These are phyloP conservation scores for Smittium mucronatum DNA, from an alignment of 371 early-diverging fungal species.

Conservation along the genomic window DNA sequence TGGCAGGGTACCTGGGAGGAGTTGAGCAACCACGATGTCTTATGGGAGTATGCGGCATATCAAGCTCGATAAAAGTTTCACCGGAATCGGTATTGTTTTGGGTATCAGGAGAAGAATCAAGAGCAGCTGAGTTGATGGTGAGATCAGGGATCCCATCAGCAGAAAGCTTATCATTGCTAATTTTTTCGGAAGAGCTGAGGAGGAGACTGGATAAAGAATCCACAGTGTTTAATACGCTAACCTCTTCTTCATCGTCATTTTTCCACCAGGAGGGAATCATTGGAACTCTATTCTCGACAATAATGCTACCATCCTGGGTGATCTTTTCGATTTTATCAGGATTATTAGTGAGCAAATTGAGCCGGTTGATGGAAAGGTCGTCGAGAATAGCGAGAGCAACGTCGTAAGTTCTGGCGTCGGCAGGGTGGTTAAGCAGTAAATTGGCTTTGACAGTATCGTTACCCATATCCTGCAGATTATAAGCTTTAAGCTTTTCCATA, in stretches of 20 bases:
- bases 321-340: constrained; percentile 82
- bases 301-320: constrained; percentile 45
- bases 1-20: not conserved
- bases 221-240: not conserved
- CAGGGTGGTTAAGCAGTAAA: constrained; percentile 70
- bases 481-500: constrained; percentile 85
- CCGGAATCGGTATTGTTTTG: not conserved
- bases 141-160: not conserved
- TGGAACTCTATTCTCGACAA: constrained; percentile 65
- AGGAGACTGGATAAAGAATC: not conserved
- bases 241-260: not conserved
- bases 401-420: constrained; percentile 83
- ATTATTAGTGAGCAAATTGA: constrained; percentile 88
- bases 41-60: not conserved
- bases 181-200: not conserved
- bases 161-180: not conserved
- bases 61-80: not conserved
- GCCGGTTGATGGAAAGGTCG: constrained; percentile 52
- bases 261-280: constrained; percentile 82
- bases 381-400: constrained; percentile 80
- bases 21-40: not conserved
- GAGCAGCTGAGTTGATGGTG: not conserved
- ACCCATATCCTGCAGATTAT: constrained; percentile 90
- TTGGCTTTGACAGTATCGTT: constrained; percentile 92
- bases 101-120: not conserved